phyloP scores from a whole-genome alignment of 345 rosid species.

The Lagerstroemia speciosa region DNA sequence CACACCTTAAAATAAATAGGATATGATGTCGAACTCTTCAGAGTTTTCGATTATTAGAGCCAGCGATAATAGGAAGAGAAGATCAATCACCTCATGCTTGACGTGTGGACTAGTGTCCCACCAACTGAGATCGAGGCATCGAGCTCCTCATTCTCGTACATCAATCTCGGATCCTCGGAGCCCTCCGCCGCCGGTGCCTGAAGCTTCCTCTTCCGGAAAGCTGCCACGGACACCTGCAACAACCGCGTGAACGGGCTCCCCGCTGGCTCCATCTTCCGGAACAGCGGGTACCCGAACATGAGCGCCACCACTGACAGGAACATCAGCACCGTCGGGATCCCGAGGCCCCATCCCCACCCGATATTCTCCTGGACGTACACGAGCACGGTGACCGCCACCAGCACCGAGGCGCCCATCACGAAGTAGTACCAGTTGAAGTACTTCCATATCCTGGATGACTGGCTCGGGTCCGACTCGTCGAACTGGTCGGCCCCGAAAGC shows the following conservation, averaged over 20 bases:
- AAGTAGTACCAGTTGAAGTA: conserved; percentile 93
- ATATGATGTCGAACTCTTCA: too few species aligned
- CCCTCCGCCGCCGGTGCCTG: conserved; percentile 11
- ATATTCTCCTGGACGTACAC: conserved; percentile 73
- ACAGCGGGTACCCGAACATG: conserved; percentile 50
- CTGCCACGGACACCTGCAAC: conserved; percentile 59
- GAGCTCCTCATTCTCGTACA: conserved; percentile 58
- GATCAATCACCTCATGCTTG: conserved; percentile 44
- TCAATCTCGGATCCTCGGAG: conserved; percentile 33
- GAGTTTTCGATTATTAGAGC: too few species aligned
- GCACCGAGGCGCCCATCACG: conserved; percentile 62
- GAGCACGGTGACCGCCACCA: conserved; percentile 63
- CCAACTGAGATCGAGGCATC: conserved; percentile 65
- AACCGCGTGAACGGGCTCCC: conserved; percentile 93
- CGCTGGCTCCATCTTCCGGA: conserved; percentile 60
- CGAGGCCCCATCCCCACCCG: conserved; percentile 86
- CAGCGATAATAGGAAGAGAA: not conserved
- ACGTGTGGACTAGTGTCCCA: conserved; percentile 56
- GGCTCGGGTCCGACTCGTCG: conserved; percentile 33
- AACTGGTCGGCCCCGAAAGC: conserved; percentile 91
- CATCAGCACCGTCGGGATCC: conserved; percentile 73
- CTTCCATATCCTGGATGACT: conserved; percentile 49
- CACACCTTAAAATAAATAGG: too few species aligned
- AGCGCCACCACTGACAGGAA: conserved; percentile 48
- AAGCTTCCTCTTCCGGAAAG: conserved; percentile 60